A percentile compares a stretch with the other conserved stretches of the same genome.
phyloP scores from a whole-genome alignment of 495 filamentous ascomycete genomes.

The Aspergillus nidulans region DNA sequence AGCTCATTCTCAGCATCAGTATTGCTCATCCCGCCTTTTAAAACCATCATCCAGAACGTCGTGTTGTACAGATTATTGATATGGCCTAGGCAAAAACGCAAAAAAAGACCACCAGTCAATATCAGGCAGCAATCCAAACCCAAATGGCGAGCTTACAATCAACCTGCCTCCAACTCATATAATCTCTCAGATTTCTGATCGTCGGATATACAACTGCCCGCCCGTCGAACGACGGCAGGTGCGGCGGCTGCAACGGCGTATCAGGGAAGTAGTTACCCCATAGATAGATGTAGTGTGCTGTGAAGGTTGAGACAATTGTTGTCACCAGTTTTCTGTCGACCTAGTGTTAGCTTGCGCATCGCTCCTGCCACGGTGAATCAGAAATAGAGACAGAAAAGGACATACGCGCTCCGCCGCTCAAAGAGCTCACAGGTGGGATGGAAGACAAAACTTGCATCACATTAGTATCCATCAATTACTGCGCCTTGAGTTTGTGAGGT shows the following conservation, averaged over 20 bases:
- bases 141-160: constrained; percentile 63
- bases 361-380: neutral
- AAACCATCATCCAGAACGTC: constrained; percentile 86
- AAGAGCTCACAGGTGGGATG: constrained; percentile 77
- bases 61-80: constrained; percentile 99
- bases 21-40: constrained; percentile 66
- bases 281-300: constrained; percentile 78
- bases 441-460: constrained; percentile 69
- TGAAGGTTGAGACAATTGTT: constrained; percentile 88
- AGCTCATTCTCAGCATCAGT: constrained; percentile 76
- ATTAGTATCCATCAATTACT: neutral
- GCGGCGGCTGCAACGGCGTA: constrained; percentile 59
- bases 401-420: constrained; percentile 77
- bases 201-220: constrained; percentile 84
- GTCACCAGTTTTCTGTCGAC: constrained; percentile 73
- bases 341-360: neutral
- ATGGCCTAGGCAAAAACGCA: constrained; percentile 55
- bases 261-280: constrained; percentile 75
- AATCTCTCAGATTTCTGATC: constrained; percentile 75
- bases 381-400: constrained; percentile 4
- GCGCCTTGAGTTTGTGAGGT: no score
- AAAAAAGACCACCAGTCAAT: neutral
- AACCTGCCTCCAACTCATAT: constrained; percentile 94
- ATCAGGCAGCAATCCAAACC: neutral
- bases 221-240: constrained; percentile 84